Conservation (phyloP, 1,139 yeast species). For the Candida neerlandica region DNA sequence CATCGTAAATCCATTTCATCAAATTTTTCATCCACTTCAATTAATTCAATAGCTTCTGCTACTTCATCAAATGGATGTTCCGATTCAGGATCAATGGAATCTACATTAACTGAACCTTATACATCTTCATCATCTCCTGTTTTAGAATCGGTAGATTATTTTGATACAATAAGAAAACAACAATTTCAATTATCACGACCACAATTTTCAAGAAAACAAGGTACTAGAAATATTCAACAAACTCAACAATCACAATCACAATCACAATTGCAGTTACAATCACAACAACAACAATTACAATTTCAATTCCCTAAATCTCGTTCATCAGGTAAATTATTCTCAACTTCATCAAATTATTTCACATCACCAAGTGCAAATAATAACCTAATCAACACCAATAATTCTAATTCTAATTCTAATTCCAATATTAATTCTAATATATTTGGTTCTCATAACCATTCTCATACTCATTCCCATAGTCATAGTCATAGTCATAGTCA, state of each 20-base stretch:
- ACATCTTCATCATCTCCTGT: conserved; percentile 28
- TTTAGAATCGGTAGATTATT: conserved; percentile 19
- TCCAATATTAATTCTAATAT: too few species aligned
- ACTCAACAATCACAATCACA: not conserved
- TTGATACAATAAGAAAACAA: conserved; percentile 17
- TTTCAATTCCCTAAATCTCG: conserved; percentile 7
- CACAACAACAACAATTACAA: not conserved
- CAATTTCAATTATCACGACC: not conserved
- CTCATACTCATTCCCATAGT: not conserved
- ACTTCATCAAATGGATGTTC: conserved; percentile 22
- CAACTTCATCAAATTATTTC: conserved; percentile 1
- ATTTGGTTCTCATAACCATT: too few species aligned
- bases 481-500: not conserved
- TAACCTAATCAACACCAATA: not conserved
- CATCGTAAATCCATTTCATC: conserved; percentile 27
- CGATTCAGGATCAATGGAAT: conserved; percentile 31
- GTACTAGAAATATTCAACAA: conserved; percentile 3
- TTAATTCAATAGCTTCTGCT: conserved; percentile 13
- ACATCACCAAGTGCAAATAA: not conserved
- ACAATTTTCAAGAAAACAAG: conserved; percentile 1
- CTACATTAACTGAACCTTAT: conserved; percentile 24
- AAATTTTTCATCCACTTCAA: conserved; percentile 27
- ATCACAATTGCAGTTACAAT: not conserved
- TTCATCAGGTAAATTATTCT: conserved; percentile 1
- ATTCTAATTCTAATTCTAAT: too few species aligned